phyloP scores from a whole-genome alignment of 805 yeast species.

The Hyphopichia homilentoma region DNA sequence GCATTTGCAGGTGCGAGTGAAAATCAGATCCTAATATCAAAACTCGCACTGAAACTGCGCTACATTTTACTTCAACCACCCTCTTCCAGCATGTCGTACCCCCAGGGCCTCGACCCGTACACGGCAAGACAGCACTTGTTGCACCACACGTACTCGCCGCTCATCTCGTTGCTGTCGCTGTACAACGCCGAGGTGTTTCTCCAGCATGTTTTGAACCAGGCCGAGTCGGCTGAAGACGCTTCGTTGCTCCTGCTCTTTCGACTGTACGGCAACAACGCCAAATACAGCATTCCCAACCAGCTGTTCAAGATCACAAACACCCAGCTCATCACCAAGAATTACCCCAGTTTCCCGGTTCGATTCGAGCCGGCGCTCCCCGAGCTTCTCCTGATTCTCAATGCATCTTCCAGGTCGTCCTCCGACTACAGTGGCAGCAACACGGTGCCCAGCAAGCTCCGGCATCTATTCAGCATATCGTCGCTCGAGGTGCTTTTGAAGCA shows the following conservation, averaged over 20 bases:
- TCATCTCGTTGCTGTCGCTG: constrained; percentile 48
- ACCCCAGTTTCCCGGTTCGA: constrained; percentile 55
- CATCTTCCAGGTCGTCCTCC: constrained; percentile 7
- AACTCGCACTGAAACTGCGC: too few species aligned
- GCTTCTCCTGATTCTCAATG: constrained; percentile 26
- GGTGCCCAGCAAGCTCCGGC: constrained; percentile 12
- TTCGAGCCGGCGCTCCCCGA: constrained; percentile 46
- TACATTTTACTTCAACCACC: too few species aligned
- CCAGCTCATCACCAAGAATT: constrained; percentile 45
- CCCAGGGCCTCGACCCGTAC: constrained; percentile 40
- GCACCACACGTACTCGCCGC: constrained; percentile 50
- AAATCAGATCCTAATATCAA: too few species aligned
- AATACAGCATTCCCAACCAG: constrained; percentile 37
- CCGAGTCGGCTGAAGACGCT: too few species aligned
- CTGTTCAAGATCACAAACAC: constrained; percentile 48
- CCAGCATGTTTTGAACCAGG: constrained; percentile 34
- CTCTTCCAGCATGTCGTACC: too few species aligned
- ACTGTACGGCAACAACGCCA: constrained; percentile 55
- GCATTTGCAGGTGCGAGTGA: too few species aligned
- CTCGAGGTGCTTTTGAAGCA: constrained; percentile 27
- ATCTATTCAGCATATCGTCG: constrained; percentile 36
- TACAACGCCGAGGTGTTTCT: constrained; percentile 42
- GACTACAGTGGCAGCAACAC: constrained; percentile 10
- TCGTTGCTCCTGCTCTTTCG: constrained; percentile 46
- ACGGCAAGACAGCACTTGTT: constrained; percentile 37